phyloP scores from a whole-genome alignment of 2,329 filamentous ascomycete genomes.

The Conoideocrella luteorostrata region DNA sequence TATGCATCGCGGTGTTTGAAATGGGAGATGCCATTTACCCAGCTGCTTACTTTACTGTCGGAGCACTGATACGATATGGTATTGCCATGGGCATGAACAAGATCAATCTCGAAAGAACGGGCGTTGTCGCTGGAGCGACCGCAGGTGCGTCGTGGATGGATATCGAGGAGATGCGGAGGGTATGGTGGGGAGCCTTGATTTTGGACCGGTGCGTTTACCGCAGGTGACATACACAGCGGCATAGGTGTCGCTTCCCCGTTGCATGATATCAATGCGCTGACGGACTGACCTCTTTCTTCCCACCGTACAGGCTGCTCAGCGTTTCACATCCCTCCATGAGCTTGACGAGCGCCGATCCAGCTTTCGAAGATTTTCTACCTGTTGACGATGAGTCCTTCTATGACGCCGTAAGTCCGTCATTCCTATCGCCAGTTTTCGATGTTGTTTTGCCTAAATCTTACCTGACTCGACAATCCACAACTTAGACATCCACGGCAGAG shows the following conservation, averaged over 20 bases:
- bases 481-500: slow-evolving; percentile 4
- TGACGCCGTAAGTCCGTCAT: slow-evolving; percentile 1
- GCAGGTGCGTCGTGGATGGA: slow-evolving; percentile 9
- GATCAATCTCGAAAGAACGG: slow-evolving; percentile 2
- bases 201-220: slow-evolving; percentile 8
- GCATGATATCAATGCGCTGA: neutral
- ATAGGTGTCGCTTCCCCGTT: neutral
- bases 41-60: slow-evolving; percentile 13
- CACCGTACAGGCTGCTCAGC: slow-evolving; percentile 1
- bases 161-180: slow-evolving; percentile 12
- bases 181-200: slow-evolving; percentile 12
- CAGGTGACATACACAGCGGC: too few species aligned
- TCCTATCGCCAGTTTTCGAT: neutral
- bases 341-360: slow-evolving; percentile 5
- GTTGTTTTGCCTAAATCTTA: neutral
- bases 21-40: slow-evolving; percentile 13
- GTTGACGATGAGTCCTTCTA: slow-evolving; percentile 7
- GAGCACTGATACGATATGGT: slow-evolving; percentile 11
- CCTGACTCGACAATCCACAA: neutral
- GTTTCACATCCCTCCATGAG: neutral
- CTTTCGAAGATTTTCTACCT: slow-evolving; percentile 8
- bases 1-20: slow-evolving; percentile 12
- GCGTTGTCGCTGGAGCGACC: neutral
- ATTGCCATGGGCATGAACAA: slow-evolving; percentile 10
- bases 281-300: neutral